Conservation (phyloP, 306 rosid species). For the Comarum palustre region DNA sequence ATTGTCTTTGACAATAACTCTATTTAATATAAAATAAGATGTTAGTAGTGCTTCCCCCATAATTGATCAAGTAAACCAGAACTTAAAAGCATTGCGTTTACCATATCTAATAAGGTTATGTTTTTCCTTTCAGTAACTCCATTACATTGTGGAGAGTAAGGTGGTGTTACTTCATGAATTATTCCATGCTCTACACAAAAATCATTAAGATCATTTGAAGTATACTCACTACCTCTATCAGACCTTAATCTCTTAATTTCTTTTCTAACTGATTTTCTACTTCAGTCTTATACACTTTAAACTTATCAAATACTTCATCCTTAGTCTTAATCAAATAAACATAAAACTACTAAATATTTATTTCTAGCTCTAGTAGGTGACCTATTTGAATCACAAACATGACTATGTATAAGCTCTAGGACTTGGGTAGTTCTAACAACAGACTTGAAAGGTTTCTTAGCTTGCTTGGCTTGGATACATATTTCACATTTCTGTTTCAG, state of each 20-base stretch:
- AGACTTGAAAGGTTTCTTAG: not conserved
- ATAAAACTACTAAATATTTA: not conserved
- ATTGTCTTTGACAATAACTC: not conserved
- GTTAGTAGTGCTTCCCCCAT: not conserved
- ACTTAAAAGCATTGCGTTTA: not conserved
- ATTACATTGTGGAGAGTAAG: conserved; percentile 2
- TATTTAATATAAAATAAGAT: not conserved
- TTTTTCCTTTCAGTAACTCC: not conserved
- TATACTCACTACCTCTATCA: not conserved
- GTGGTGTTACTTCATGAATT: not conserved
- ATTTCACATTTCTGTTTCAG: not conserved
- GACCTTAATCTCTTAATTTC: not conserved
- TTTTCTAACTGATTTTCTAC: conserved; percentile 1
- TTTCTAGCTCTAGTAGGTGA: not conserved
- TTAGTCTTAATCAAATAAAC: not conserved
- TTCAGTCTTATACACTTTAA: not conserved
- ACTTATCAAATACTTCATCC: not conserved
- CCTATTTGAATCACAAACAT: not conserved
- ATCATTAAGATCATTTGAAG: not conserved
- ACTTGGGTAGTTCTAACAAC: not conserved
- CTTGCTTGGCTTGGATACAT: not conserved
- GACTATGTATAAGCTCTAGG: not conserved
- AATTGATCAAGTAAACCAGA: not conserved
- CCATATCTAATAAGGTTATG: not conserved
- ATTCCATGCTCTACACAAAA: not conserved